Base-by-base conservation (phyloP, 2,329 filamentous ascomycete genomes). In the Fusarium metavorans region DNA sequence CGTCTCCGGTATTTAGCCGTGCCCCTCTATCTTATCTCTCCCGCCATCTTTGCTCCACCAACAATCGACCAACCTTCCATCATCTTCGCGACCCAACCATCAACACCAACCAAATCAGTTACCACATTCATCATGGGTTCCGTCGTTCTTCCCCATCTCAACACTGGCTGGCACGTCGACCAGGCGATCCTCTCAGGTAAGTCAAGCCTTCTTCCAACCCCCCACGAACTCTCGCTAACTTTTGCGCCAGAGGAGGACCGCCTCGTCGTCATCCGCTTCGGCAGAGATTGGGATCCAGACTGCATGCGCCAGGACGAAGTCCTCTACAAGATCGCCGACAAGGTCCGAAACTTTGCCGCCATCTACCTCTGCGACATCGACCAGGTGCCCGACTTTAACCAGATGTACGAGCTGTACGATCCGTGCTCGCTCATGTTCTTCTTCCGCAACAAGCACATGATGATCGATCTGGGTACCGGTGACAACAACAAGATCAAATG, bases 401-500 rank as follows among this genome's bases (percentile, higher is more conserved):
- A 93, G 80, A 98, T 98, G 96, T 98, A 98, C 87, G 91, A 95
- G 81, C 88, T 95, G 7, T 95, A 97, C 87, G 94, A 99, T 81
- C 92, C 95, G 1, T 94, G 95, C 85, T 97, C 97, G 4, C 92
- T 98, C 84, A 98, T 98, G 94, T 97, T 88, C 87, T 98, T 98
- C 88, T 98, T 95, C 87, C 91, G 96, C 72, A 99, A 99, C 83
- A 99, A 99, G 83, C 95, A 98, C 85, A 98, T 98, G 91, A 97
- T 97, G 94, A 95, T 94, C 83, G 96, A 98, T 90, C 95, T 98
- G 78, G 96, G 96, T 56, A 99, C 97, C 2, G 97, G 97, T 75
- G 98, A 99, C 86, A 99, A 99, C 84, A 99, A 99, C 84, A 98
- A 98, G 84, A 88, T 98, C 77, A 98, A 98, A 82, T 98, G 95